Conservation (phyloP, 2,329 filamentous ascomycete species). For the Xylaria sp. region DNA sequence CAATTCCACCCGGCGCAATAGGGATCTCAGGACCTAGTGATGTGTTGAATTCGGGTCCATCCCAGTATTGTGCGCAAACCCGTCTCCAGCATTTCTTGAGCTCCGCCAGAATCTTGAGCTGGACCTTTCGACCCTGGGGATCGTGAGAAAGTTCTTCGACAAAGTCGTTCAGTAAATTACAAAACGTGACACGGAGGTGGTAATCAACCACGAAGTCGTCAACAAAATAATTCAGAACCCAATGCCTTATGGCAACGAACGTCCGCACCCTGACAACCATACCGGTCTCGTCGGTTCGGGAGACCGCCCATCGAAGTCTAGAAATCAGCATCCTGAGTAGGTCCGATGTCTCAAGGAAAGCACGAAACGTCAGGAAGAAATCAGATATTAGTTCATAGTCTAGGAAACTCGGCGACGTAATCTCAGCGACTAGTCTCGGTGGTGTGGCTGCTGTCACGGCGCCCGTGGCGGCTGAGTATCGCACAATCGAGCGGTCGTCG, state of each 20-base stretch:
- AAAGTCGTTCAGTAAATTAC: constrained; percentile 74
- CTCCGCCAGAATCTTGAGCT: constrained; percentile 86
- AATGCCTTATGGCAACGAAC: constrained; percentile 93
- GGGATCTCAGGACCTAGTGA: constrained; percentile 65
- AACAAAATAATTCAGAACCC: constrained; percentile 96
- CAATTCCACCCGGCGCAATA: constrained; percentile 75
- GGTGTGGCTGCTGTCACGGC: constrained; percentile 89
- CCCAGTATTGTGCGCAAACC: constrained; percentile 89
- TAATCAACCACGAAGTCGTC: constrained; percentile 88
- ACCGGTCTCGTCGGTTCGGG: constrained; percentile 77
- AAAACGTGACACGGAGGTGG: constrained; percentile 75
- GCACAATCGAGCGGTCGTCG: constrained; percentile 80
- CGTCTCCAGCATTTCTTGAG: constrained; percentile 97
- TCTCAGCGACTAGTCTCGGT: constrained; percentile 88
- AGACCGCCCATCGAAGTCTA: constrained; percentile 83
- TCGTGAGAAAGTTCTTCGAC: constrained; percentile 57
- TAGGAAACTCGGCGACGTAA: constrained; percentile 92
- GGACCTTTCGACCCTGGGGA: constrained; percentile 51
- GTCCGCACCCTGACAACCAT: constrained; percentile 94
- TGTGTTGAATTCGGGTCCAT: constrained; percentile 67
- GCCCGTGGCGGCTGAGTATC: constrained; percentile 71
- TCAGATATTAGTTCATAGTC: constrained; percentile 97
- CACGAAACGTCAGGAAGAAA: constrained; percentile 93
- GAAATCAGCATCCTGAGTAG: constrained; percentile 84
- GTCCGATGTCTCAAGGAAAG: constrained; percentile 77